Conservation (phyloP, 2,329 filamentous ascomycete genomes). For the Trichoderma breve region DNA sequence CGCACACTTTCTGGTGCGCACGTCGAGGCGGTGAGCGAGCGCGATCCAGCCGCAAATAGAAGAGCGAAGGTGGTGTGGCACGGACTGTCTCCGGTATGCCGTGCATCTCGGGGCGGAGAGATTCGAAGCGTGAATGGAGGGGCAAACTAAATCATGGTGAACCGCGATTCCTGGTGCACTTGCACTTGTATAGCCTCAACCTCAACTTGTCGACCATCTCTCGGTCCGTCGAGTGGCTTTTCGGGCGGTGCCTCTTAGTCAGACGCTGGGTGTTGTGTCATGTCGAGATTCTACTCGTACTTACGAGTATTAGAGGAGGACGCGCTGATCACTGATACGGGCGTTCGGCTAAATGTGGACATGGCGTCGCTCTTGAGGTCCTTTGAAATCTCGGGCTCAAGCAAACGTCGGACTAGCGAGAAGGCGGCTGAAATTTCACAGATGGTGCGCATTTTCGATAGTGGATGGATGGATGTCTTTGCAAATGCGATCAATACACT, state of each 20-base stretch:
- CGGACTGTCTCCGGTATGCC: constrained; percentile 19
- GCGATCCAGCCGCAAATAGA: constrained; percentile 18
- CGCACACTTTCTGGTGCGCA: constrained; percentile 13
- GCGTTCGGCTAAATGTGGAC: constrained; percentile 17
- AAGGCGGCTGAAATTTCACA: neutral
- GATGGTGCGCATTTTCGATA: neutral
- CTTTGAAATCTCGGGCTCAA: constrained; percentile 1
- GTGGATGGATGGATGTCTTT: neutral
- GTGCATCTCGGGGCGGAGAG: constrained; percentile 17
- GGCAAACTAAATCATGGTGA: constrained; percentile 14
- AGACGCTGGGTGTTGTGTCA: neutral
- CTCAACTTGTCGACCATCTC: neutral
- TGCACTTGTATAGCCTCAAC: neutral
- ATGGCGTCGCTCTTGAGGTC: constrained; percentile 4
- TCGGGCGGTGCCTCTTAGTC: constrained; percentile 9
- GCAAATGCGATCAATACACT: neutral
- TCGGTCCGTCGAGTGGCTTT: neutral
- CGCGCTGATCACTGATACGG: constrained; percentile 13
- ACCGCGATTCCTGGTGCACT: neutral
- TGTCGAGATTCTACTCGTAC: neutral
- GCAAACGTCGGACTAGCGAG: constrained; percentile 3
- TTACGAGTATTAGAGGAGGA: neutral
- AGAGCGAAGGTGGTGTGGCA: constrained; percentile 19
- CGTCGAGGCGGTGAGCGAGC: constrained; percentile 22
- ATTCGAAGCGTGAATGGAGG: neutral